Conservation (phyloP, 768 basidiomycete species). For the Multifurca ochricompacta region DNA sequence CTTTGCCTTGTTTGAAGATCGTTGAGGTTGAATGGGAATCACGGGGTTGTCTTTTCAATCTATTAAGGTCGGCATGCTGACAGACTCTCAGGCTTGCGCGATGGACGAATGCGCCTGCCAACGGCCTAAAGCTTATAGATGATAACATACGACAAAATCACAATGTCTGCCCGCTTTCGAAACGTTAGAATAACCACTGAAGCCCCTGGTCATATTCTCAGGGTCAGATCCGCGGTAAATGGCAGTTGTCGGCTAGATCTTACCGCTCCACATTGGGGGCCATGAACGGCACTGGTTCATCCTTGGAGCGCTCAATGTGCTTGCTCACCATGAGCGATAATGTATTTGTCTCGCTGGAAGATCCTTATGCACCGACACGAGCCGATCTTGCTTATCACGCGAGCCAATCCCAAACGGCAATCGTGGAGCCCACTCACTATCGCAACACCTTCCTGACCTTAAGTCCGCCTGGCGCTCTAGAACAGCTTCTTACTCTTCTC, state of each 20-base stretch:
- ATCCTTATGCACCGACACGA: conserved; percentile 61
- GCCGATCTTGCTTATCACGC: conserved; percentile 49
- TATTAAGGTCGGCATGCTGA: neutral
- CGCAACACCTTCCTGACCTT: conserved; percentile 73
- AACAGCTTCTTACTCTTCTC: conserved; percentile 65
- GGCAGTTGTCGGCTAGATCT: conserved; percentile 63
- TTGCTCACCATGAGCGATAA: conserved; percentile 73
- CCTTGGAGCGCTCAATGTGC: conserved; percentile 63
- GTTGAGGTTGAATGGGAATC: conserved; percentile 18
- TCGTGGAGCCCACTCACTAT: conserved; percentile 44
- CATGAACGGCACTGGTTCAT: conserved; percentile 41
- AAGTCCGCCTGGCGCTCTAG: conserved; percentile 63
- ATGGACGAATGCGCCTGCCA: conserved; percentile 76
- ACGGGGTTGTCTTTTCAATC: conserved; percentile 14
- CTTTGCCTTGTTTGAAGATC: neutral
- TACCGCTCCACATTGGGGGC: conserved; percentile 67
- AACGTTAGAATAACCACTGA: conserved; percentile 13
- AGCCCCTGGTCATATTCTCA: conserved; percentile 27
- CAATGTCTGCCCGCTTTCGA: conserved; percentile 37
- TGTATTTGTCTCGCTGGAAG: conserved; percentile 73
- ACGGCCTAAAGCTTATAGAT: conserved; percentile 57
- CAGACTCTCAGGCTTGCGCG: conserved; percentile 50
- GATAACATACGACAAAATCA: conserved; percentile 68
- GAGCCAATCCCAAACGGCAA: conserved; percentile 17
- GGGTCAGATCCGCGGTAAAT: conserved; percentile 56